Evolutionary conservation across 257 asterid genomes (phyloP), one percentile per base, ranked within the genome.

Genomic region (Nicotiana attenuata): DNA sequence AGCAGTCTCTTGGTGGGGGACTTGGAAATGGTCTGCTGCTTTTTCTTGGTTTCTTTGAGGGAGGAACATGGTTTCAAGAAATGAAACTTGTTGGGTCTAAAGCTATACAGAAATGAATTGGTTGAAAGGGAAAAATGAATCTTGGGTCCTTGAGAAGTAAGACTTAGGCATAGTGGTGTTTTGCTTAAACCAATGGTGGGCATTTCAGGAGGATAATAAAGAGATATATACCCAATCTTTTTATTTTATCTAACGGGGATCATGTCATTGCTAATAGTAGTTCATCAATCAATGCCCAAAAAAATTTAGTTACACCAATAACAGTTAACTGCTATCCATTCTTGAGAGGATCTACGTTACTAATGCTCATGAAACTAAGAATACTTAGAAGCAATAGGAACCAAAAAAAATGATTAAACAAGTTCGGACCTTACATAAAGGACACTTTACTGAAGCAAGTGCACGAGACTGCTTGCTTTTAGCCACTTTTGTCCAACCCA

Each of bases 51-150:
- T 82, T 91, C 94, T 83, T 77, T 91, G 53, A 95, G 89, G 11
- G 99, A 88, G 64, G 93, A 93, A 83, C 97, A 91, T 81, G 99
- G 95, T 86, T 88, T 93, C 85, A 95, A 75, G 86, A 92, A 92
- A 82, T 91, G 91, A 86, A 92, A 87, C 47, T 93, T 89, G 50
- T 89, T 91, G 19, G 93, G 90, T 73, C 87, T 91, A 78, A 92
- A 87, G 29, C 89, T 85, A 50, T 82, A 88, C 29, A 86, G 47
- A 81, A 77, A 87, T 3, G 82, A 78, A 13, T 84, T 80, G 29
- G 61, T 66, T 9, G 84, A 56, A 55, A 82, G 57, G 20, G 85
- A 84, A 38, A 83, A 82, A 67, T 83, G 85, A 29, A 84, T 57
- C 75, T 55, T 81, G 16, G 90, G 88, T 19, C 88, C 64, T 29